Evolutionary conservation across 805 yeast species (phyloP), one percentile per base, ranked within the genome.

Genomic region (Myxozyma nipponensis): DNA sequence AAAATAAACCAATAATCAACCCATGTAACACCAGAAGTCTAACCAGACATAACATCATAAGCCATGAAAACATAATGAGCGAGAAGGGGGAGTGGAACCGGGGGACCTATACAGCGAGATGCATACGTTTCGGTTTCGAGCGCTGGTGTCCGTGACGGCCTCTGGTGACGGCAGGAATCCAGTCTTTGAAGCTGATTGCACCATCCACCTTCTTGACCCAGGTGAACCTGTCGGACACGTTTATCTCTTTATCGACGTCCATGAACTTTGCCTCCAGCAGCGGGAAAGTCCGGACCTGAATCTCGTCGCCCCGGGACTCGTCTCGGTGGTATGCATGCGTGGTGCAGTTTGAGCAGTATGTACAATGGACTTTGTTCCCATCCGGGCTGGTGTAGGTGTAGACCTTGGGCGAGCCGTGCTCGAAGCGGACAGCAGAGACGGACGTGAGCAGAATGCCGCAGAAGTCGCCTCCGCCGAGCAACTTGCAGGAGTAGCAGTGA

Each of bases 141-240:
- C 17, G 39, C 22, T 28, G 30, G 2, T 13, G 32, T 9, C 50
- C 52, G 13, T 48, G 52, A 6, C 49, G 40, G 2, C 58, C 56
- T 26, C 58, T 37, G 6, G 49, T 42, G 17, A 51, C 52, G 3
- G 58, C 56, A 21, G 58, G 58, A 28, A 51, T 30, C 49, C 50
- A 39, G 37, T 28, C 17, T 34, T 28, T 25, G 32, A 50, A 54
- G 26, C 50, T 52, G 41, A 34, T 44, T n/a, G 56, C 52, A 3
- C 58, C 58, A 35, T 54, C 58, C 32, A 54, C 50, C 42, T 51
- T 52, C 45, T 54, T 54, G 28, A 47, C 57, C 58, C 58, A 54
- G 6, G 44, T 47, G 44, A 47, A 51, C 44, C 48, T 39, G 42
- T 54, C 56, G 18, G 47, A 43, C 18, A 54, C 57, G 40, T 54